Evolutionary conservation across 140 eudicot genomes (phyloP), one percentile per base, ranked within the genome.

Genomic region (Artemisia princeps): DNA sequence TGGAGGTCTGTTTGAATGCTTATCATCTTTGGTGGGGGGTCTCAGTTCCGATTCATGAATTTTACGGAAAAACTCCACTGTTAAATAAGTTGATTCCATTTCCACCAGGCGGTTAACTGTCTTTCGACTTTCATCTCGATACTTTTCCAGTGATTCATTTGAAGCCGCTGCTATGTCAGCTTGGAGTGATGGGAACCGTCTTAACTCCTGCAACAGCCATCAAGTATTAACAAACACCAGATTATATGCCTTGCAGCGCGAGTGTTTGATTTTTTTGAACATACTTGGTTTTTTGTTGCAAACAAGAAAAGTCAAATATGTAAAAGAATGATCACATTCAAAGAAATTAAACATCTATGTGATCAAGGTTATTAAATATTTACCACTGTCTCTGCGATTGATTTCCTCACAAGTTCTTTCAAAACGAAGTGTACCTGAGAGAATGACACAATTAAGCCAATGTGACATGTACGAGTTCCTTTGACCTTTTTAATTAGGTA

Each of bases 341-440:
- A 24, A 37, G 37, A 56, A 26, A 75, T 75, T 53, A 13, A 62
- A 22, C 60, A 73, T 24, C 77, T 17, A 42, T 15, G 44, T 55
- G 7, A 40, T 44, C 52, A 63, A 55, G 22, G 49, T 55, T 50
- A 67, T 16, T 28, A 54, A 37, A 50, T 57, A 55, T 20, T 69
- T 76, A 92, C 98, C 88, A 81, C 76, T 13, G 96, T 88, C 79
- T 76, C 98, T 17, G 84, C 92, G 33, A 92, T 78, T 8, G 96
- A 88, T 74, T 88, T 92, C 85, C 98, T 80, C 75, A 92, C 96
- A 61, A 92, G 96, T 74, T 92, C 98, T 78, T 92, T 92, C 64
- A 92, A 77, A 73, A 92, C 71, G 51, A 92, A 79, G 74, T 92
- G 98, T 45, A 92, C 98, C 98, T 91, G 64, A 63, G 53, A 49